Base-by-base conservation (phyloP, 306 rosid genomes). In the Pyrus pyrifolia region DNA sequence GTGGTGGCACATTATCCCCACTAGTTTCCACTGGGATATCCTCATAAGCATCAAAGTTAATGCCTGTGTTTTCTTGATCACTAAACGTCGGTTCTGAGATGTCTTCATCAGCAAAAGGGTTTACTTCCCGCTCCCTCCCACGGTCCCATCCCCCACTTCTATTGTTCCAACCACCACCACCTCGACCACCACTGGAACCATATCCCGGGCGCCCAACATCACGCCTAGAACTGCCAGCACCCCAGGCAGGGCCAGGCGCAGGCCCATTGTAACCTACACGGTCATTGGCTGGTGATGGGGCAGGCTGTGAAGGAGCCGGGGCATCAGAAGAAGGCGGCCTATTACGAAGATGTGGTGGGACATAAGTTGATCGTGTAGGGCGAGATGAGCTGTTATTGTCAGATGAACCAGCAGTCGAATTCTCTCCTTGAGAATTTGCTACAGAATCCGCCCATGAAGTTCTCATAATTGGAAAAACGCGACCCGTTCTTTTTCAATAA, bases 21-120 rank as follows among this genome's bases (percentile, higher is more conserved):
- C 92, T 89, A 21, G 97, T 89, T 84, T 91, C 94, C 70, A 91
- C 92, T 6, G 97, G 97, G 71, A 91, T 91, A 79, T 91, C 92
- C 77, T 91, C 97, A 82, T 91, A 91, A 27, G 97, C 97, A 17
- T 89, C 97, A 79, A 91, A 91, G 79, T 91, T 91, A 79, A 91
- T 91, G 78, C 88, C 97, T 0, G 82, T 71, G 70, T 76, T 87
- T 82, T 91, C 93, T 71, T 73, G 84, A 75, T 87, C 96, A 22
- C 57, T 31, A 62, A 81, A 9, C 6, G 83, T 73, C 11, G 81
- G 74, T 49, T 76, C 86, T 2, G 73, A 46, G 53, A 33, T 77
- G 7, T 87, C 88, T 33, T 85, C 89, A 18, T 87, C 83, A 74
- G 61, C 85, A 78, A 91, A 91, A 55, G 97, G 97, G 82, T 91